Base-by-base conservation (phyloP, 1,284 basidiomycete genomes). In the Testicularia cyperi region DNA sequence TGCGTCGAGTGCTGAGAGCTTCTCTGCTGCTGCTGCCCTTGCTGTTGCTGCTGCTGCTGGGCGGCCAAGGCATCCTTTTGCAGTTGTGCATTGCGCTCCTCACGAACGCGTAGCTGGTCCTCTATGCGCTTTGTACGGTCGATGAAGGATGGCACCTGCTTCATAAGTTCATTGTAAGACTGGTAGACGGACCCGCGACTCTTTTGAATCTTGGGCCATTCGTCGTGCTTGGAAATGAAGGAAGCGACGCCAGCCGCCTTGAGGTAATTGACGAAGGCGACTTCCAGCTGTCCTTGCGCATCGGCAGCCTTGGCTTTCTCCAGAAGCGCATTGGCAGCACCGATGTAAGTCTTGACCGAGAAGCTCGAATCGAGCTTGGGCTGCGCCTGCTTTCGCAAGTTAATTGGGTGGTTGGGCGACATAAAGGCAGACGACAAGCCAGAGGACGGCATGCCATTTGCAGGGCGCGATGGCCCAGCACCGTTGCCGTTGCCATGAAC, bases 211-310 rank as follows among this genome's bases (percentile, higher is more conserved):
- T 36, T 53, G 2, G 61, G 56, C 70, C 68, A 73, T n/a, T 73
- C 72, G 33, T 68, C 52, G 39, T 73, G 72, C 45, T 72, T 74
- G 14, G 70, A 58, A 40, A 74, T 72, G 38, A 69, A 71, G 7
- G 70, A 61, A 3, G 68, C 68, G 29, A 74, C 70, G 24, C 58
- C 63, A 30, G 73, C 73, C 0, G 70, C 64, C 44, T 73, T 76
- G 43, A 75, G 61, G 35, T 76, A 76, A 60, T 75, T 74, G 53
- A 76, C 70, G 38, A 76, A 76, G 22, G 74, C 74, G 15, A 65
- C 51, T 37, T 75, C 74, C 26, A 75, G 46, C 38, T 71, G 58
- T n/a, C 60, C 70, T 44, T 70, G 68, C 15, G 55, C 60, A 27
- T 76, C 71, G n/a, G 63, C 65, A 12, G 65, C 62, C 41, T 70